Percentiles rank a stretch among this genome's conserved stretches.
These are phyloP conservation scores for Knufia fluminis DNA, from an alignment of 2,329 filamentous ascomycete genomes.

Conservation along the genomic window DNA sequence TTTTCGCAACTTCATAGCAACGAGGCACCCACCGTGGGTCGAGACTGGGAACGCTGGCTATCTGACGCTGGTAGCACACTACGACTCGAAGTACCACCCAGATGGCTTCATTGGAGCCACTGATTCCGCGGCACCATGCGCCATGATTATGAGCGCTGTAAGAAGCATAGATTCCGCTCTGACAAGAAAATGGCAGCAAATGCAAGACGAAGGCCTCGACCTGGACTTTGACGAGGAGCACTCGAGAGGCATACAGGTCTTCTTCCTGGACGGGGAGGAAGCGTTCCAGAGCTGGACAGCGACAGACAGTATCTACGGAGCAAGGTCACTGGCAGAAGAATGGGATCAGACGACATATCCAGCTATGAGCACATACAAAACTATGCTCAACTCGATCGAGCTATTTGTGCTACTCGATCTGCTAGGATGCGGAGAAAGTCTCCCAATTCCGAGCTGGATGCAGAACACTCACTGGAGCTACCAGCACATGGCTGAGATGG, in stretches of 20 bases:
- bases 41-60: constrained; percentile 64
- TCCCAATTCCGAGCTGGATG: constrained; percentile 76
- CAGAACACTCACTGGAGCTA: constrained; percentile 91
- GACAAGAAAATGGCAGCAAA: constrained; percentile 69
- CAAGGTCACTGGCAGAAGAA: constrained; percentile 66
- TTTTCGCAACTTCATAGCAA: constrained; percentile 79
- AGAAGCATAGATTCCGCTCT: constrained; percentile 70
- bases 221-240: constrained; percentile 51
- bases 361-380: constrained; percentile 64
- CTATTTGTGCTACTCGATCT: constrained; percentile 89
- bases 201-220: constrained; percentile 50
- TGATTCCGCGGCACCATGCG: constrained; percentile 89
- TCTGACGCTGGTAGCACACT: constrained; percentile 84
- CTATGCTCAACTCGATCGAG: constrained; percentile 66
- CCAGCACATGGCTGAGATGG: constrained; percentile 61
- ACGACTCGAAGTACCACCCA: constrained; percentile 74
- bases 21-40: constrained; percentile 78
- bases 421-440: constrained; percentile 56
- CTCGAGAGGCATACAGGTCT: constrained; percentile 74
- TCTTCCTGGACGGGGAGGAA: constrained; percentile 90
- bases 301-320: constrained; percentile 78
- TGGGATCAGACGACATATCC: constrained; percentile 69
- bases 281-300: constrained; percentile 74
- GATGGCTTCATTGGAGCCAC: constrained; percentile 86
- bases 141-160: constrained; percentile 82